These are phyloP conservation scores for Pestalotiopsis sp. DNA, from an alignment of 2,329 filamentous ascomycete genomes.

Conservation along the genomic window DNA sequence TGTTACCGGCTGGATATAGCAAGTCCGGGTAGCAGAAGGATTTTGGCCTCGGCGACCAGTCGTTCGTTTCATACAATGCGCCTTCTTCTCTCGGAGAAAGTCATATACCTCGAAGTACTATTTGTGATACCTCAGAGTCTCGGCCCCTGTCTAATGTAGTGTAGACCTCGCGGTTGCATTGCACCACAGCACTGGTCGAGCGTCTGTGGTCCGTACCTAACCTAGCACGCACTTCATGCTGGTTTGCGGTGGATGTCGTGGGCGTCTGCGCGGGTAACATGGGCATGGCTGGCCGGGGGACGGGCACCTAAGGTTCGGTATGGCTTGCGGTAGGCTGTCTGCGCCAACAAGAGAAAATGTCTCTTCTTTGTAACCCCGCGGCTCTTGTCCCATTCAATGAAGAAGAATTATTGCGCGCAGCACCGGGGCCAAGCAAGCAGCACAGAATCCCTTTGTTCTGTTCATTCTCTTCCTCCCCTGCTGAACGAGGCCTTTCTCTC, in stretches of 20 bases:
- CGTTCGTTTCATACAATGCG: slow-evolving; percentile 1
- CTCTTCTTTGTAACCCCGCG: neutral
- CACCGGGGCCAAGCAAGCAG: neutral
- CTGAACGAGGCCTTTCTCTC: neutral
- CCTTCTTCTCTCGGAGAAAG: slow-evolving; percentile 7
- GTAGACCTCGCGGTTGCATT: neutral
- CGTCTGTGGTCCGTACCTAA: neutral
- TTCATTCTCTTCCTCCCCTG: neutral
- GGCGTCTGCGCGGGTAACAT: neutral
- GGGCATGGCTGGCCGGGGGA: neutral
- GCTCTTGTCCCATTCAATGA: neutral
- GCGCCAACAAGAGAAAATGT: neutral
- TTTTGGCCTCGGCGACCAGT: neutral
- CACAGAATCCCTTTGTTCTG: neutral
- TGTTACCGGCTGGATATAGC: neutral
- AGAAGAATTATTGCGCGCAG: neutral
- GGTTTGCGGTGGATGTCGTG: neutral
- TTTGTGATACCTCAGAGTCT: neutral
- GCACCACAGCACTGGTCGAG: neutral
- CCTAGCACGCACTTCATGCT: neutral
- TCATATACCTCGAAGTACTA: neutral
- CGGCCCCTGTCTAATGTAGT: neutral
- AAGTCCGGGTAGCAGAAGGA: slow-evolving; percentile 2
- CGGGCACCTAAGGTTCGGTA: neutral
- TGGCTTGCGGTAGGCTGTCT: neutral